Percentiles rank a stretch among this genome's conserved stretches.
Evolutionary conservation across 345 rosid genomes (phyloP).

Genomic region (Acer campestre): DNA sequence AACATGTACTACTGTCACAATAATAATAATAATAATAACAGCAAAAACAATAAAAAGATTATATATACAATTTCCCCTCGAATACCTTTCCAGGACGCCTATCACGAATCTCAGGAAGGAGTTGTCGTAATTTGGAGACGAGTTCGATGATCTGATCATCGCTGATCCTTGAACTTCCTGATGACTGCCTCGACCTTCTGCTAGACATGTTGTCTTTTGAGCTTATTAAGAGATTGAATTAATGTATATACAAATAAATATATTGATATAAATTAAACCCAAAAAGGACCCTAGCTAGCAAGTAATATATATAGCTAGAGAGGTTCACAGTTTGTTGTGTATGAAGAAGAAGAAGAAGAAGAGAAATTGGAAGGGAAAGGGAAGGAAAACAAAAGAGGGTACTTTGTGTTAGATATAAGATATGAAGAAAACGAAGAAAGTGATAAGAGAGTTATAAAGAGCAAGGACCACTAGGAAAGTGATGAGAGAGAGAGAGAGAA

Average conservation of each 20-base stretch:
- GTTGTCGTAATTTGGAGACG: slow-evolving; percentile 77
- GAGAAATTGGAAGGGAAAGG: not conserved
- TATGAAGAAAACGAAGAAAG: slow-evolving; percentile 48
- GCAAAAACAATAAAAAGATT: not conserved
- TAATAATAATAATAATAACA: not conserved
- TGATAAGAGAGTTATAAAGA: slow-evolving; percentile 62
- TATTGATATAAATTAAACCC: no score
- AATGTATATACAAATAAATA: no score
- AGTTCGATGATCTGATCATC: slow-evolving; percentile 95
- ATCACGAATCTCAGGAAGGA: slow-evolving; percentile 87
- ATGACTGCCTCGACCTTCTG: slow-evolving; percentile 86
- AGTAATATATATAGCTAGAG: not conserved
- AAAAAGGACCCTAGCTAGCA: not conserved
- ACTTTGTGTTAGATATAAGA: slow-evolving; percentile 23
- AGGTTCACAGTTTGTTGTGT: not conserved
- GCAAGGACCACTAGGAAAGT: slow-evolving; percentile 58
- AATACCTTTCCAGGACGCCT: slow-evolving; percentile 81
- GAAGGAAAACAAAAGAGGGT: slow-evolving; percentile 9
- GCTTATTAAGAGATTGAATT: no score
- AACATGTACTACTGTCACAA: not conserved
- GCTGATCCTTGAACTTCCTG: slow-evolving; percentile 66
- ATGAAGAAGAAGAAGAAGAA: not conserved
- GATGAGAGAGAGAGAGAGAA: slow-evolving; percentile 33
- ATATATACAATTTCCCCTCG: not conserved
- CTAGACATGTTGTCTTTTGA: slow-evolving; percentile 54